Conservation (phyloP, 2,329 filamentous ascomycete genomes). For the Ophiostoma sp. region DNA sequence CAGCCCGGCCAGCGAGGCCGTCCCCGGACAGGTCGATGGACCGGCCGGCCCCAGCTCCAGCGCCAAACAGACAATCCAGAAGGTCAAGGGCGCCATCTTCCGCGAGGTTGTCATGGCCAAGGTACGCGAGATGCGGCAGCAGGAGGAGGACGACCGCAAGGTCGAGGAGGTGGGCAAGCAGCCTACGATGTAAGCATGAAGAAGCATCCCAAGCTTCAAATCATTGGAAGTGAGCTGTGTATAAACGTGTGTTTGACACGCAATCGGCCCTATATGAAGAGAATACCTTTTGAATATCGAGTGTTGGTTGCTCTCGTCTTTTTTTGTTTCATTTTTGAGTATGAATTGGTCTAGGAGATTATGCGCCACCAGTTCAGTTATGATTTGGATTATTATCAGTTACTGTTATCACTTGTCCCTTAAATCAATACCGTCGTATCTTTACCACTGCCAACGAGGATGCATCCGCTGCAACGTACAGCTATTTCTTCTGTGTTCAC, state of each 20-base stretch:
- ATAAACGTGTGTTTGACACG: neutral
- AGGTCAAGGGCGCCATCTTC: slow-evolving; percentile 70
- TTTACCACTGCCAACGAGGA: no score
- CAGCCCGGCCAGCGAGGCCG: slow-evolving; percentile 34
- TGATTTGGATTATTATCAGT: no score
- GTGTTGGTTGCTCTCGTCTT: no score
- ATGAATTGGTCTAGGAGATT: no score
- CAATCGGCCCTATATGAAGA: no score
- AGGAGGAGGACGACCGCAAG: slow-evolving; percentile 64
- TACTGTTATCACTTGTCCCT: no score
- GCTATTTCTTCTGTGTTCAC: no score
- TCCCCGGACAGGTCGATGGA: neutral
- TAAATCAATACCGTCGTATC: no score
- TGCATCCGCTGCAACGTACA: no score
- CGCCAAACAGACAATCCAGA: slow-evolving; percentile 42
- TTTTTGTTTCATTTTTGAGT: no score
- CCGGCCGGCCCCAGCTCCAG: slow-evolving; percentile 26
- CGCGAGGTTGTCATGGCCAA: slow-evolving; percentile 91
- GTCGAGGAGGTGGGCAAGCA: slow-evolving; percentile 55
- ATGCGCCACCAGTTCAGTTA: no score
- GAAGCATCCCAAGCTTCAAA: neutral
- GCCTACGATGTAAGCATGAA: slow-evolving; percentile 26
- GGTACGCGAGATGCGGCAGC: slow-evolving; percentile 83
- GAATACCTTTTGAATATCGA: no score
- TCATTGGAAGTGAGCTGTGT: neutral